Base-by-base conservation (phyloP, 2,329 filamentous ascomycete genomes). In the Monosporascus ibericus region DNA sequence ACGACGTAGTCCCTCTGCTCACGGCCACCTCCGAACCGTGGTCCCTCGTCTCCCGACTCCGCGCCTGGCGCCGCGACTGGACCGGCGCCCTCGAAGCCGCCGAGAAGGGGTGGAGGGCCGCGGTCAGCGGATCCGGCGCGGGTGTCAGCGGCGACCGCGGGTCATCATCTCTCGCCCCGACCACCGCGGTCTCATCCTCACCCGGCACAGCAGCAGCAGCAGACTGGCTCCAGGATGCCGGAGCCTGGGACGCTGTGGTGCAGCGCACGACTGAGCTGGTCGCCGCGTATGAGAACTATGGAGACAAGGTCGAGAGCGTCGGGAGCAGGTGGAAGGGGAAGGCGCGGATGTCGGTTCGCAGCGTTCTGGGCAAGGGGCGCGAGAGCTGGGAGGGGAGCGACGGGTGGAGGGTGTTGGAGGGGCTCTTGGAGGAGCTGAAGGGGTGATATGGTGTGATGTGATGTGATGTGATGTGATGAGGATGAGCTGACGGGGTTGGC, bases 301-400 rank as follows among this genome's bases (percentile, higher is more conserved):
- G 88, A 0, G 73, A 76, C 0, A 77, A 81, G 58, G 77, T 84
- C 20, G 82, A 85, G 56, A 65, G 82, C 30, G 84, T 96, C 2
- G 90, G 89, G 2, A 80, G 79, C 53, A 86, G 85, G 63, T 99
- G 94, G 94, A 88, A 82, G 68, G 88, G 88, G 58, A 97, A 96
- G 79, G 89, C 90, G 0, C 79, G 90, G 62, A 95, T 84, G 67
- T 92, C 92, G 11, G 78, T 96, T 2, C 78, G 91, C 50, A 90
- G 88, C 49, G 86, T 97, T 6, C 79, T 95, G 77, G 87, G 90
- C 0, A 87, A 88, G 65, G 92, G 82, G 0, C 92, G 83, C 72
- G 87, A 90, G 63, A 79, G 70, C 14, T 96, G 92, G 90, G 91
- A 96, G 70, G 90, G 81, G 11, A 88, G 77, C 30, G 73, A 78